Conservation (phyloP, 352 stramenopile genomes). For the Phytopythium helicoides region DNA sequence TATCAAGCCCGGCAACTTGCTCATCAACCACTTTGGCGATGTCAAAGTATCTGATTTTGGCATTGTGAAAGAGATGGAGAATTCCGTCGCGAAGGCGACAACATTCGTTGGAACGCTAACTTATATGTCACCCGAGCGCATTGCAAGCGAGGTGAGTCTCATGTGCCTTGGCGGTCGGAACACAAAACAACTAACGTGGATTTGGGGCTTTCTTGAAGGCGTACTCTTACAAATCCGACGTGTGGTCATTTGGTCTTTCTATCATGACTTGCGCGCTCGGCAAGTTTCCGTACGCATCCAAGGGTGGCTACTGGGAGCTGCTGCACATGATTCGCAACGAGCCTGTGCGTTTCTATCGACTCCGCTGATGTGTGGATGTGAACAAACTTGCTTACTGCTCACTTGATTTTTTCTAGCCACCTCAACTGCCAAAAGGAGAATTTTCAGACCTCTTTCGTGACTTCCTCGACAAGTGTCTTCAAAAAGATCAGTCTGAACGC, state of each 20-base stretch:
- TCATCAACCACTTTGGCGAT: slow-evolving; percentile 91
- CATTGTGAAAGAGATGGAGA: slow-evolving; percentile 84
- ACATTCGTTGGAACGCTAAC: slow-evolving; percentile 92
- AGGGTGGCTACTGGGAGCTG: slow-evolving; percentile 89
- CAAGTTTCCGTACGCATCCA: slow-evolving; percentile 83
- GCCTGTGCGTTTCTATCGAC: slow-evolving; percentile 30
- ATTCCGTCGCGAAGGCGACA: slow-evolving; percentile 82
- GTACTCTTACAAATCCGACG: slow-evolving; percentile 88
- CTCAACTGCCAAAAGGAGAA: slow-evolving; percentile 58
- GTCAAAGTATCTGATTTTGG: slow-evolving; percentile 90
- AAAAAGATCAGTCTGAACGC: slow-evolving; percentile 74
- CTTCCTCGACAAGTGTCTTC: slow-evolving; percentile 79
- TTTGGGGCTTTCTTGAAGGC: slow-evolving; percentile 20
- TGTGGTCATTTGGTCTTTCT: slow-evolving; percentile 84
- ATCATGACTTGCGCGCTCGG: slow-evolving; percentile 91
- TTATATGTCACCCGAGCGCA: slow-evolving; percentile 94
- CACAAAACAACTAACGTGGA: too few species aligned
- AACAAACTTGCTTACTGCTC: background rate
- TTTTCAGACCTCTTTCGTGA: slow-evolving; percentile 75
- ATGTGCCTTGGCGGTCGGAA: too few species aligned
- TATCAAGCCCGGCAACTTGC: slow-evolving; percentile 93
- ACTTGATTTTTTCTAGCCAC: slow-evolving; percentile 35
- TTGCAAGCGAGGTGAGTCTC: slow-evolving; percentile 71
- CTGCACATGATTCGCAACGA: slow-evolving; percentile 89
- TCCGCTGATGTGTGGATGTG: background rate